Evolutionary conservation across 176 grass and related monocot genomes (phyloP), one percentile per base, ranked within the genome.

Genomic region (Urochloa ruziziensis): DNA sequence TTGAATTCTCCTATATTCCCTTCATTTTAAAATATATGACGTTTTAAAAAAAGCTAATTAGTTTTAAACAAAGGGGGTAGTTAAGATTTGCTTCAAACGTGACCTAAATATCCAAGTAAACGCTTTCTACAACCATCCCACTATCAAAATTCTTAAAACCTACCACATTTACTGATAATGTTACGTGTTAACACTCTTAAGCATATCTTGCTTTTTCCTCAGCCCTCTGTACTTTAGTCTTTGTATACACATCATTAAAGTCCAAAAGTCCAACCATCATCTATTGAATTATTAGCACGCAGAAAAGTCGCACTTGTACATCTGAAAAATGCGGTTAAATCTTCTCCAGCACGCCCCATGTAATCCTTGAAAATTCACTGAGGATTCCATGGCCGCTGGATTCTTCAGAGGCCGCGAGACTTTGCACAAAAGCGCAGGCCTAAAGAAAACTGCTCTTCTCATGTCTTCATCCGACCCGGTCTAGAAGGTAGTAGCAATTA

Each of bases 241-340:
- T 67, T 80, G 75, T 49, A 81, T 67, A 81, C 78, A 21, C 78
- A 69, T 87, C 71, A 82, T 82, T 14, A 7, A 7, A 49, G 51
- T 76, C 17, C 39, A 60, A 68, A 76, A 87, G 71, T 87, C 85
- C 30, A 87, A 82, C 78, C 69, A 74, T 29, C 68, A 54, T 19
- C 76, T 29, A 84, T 60, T 67, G 75, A 67, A 28, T 84, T 84
- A 80, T 80, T 67, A 24, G 75, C 60, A 12, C 5, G 32, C 3
- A 12, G 19, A 29, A 73, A 89, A 60, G 87, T 84, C 81, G 12
- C 81, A 67, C 75, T 74, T 84, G 49, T 80, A 74, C 9, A 89
- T 48, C n/a, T 14, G 36, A 69, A 57, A 57, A 35, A 33, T 70
- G 43, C 15, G 15, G 29, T 48, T 83, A 73, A 32, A 56, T 79